These are phyloP conservation scores for Chlamydomonas sp. DNA, from an alignment of 139 green algal genomes.

Conservation along the genomic window DNA sequence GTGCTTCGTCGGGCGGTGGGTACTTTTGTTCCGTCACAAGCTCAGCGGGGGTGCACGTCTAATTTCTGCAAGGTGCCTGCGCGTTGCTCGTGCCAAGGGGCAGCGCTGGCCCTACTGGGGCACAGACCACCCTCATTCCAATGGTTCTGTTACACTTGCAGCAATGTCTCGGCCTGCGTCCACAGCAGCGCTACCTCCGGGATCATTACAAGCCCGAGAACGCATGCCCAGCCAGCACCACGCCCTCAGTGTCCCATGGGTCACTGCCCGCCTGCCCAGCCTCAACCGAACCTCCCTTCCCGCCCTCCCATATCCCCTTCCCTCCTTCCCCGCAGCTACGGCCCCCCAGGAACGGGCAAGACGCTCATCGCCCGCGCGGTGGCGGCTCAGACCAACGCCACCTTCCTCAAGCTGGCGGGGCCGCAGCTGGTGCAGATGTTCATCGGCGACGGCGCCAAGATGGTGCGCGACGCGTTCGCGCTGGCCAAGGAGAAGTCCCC, in stretches of 20 bases:
- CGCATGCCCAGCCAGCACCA: background rate
- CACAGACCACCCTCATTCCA: too few relatives aligned
- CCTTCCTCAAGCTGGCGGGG: slow-evolving; percentile 98
- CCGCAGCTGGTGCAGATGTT: slow-evolving; percentile 99
- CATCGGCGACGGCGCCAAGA: slow-evolving; percentile 99
- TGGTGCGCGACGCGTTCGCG: slow-evolving; percentile 97
- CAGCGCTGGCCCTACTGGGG: too few relatives aligned
- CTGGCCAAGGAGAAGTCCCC: slow-evolving; percentile 99
- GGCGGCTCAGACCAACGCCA: slow-evolving; percentile 98
- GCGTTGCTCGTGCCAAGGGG: too few relatives aligned
- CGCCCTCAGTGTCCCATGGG: background rate
- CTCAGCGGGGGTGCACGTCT: too few relatives aligned
- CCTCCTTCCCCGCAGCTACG: slow-evolving; percentile 27
- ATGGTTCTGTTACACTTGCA: too few relatives aligned
- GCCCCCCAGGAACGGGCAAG: slow-evolving; percentile 90
- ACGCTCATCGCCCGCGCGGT: slow-evolving; percentile 94
- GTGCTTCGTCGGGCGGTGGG: too few relatives aligned
- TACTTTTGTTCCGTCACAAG: too few relatives aligned
- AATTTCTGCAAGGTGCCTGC: too few relatives aligned
- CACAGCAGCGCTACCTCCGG: too few relatives aligned
- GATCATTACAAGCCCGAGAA: too few relatives aligned
- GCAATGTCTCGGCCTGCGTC: too few relatives aligned
- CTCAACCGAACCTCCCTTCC: background rate
- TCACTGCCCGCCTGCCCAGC: background rate
- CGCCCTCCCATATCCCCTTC: background rate